A percentile compares a stretch with the other conserved stretches of the same genome.
phyloP scores from a whole-genome alignment of 768 basidiomycete species.

The Suillus subalutaceus region DNA sequence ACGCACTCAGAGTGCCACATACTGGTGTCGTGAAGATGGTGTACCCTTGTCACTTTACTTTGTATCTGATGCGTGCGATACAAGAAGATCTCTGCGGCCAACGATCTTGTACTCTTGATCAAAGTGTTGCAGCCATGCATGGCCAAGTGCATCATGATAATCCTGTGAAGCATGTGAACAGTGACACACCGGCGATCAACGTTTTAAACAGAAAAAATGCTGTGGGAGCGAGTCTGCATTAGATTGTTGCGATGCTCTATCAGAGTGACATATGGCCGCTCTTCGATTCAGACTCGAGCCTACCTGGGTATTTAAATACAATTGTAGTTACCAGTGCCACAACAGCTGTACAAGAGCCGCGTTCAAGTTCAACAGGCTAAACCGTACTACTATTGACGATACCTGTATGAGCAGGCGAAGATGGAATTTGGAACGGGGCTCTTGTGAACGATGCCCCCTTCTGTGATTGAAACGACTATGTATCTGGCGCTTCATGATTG shows the following conservation, averaged over 20 bases:
- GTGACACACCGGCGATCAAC: not conserved
- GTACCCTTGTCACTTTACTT: not conserved
- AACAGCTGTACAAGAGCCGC: not conserved
- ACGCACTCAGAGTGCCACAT: not conserved
- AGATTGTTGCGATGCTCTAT: not conserved
- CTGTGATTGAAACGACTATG: too few relatives aligned
- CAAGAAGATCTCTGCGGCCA: too few relatives aligned
- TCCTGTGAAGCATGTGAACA: not conserved
- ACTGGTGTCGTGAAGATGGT: not conserved
- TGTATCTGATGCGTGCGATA: not conserved
- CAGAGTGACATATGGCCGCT: too few relatives aligned
- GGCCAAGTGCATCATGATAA: not conserved
- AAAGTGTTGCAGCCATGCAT: not conserved
- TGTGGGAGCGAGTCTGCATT: too few relatives aligned
- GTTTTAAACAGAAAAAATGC: not conserved
- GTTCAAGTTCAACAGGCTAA: not conserved
- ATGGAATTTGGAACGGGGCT: not conserved
- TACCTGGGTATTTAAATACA: too few relatives aligned
- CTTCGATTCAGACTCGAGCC: too few relatives aligned
- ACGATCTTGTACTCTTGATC: too few relatives aligned
- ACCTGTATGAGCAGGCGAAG: too few relatives aligned
- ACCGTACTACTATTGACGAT: not conserved
- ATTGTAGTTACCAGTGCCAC: not conserved
- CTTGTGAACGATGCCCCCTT: too few relatives aligned
- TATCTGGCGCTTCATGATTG: too few relatives aligned